Percentiles rank a stretch among this genome's conserved stretches.
These are phyloP conservation scores for Fusarium redolens DNA, from an alignment of 2,329 filamentous ascomycete species.

Conservation along the genomic window DNA sequence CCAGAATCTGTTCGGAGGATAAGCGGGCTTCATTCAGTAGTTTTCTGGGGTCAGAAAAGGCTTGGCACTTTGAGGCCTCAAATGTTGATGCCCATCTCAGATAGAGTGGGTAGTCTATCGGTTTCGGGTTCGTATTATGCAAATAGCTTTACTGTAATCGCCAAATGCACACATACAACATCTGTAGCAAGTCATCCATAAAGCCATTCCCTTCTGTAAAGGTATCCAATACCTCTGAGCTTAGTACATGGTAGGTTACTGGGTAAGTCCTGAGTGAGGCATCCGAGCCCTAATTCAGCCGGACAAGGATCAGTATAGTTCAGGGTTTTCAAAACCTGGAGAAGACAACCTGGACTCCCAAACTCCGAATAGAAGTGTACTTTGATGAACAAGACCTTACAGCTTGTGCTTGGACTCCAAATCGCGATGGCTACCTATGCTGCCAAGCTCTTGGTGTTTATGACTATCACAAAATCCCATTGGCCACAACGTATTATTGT, in stretches of 20 bases:
- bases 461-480: background rate
- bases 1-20: background rate
- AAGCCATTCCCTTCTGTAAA: background rate
- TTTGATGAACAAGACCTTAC: background rate
- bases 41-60: conserved; percentile 12
- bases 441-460: conserved; percentile 19
- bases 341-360: conserved; percentile 11
- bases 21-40: conserved; percentile 17
- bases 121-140: background rate
- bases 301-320: conserved; percentile 12
- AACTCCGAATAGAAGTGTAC: background rate
- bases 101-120: background rate
- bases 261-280: background rate
- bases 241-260: background rate
- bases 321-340: conserved; percentile 30
- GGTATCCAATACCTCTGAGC: background rate
- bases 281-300: conserved; percentile 26
- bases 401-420: background rate
- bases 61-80: conserved; percentile 22
- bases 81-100: conserved; percentile 1
- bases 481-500: conserved; percentile 13
- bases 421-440: conserved; percentile 15
- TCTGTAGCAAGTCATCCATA: background rate
- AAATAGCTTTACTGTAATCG: background rate
- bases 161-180: background rate